phyloP scores from a whole-genome alignment of 2,329 filamentous ascomycete genomes.

The Neofusicoccum ribis region DNA sequence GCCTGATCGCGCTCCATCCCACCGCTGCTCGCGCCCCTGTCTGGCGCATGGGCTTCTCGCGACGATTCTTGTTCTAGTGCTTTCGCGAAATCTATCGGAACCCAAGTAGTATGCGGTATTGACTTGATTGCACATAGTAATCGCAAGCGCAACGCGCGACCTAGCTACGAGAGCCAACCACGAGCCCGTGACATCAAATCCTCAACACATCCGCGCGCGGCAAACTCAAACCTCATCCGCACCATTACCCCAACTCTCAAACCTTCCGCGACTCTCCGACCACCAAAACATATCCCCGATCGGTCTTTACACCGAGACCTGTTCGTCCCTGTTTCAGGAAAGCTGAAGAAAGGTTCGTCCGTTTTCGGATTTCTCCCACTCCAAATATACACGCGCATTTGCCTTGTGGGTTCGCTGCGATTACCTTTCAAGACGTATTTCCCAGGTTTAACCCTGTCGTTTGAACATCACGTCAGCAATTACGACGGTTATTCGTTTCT shows the following conservation, averaged over 20 bases:
- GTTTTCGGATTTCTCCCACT: background rate
- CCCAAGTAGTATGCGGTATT: background rate
- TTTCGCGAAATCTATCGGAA: background rate
- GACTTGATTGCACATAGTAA: slow-evolving; percentile 1
- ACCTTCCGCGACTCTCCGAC: background rate
- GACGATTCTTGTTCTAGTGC: background rate
- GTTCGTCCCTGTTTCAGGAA: background rate
- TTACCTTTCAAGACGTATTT: background rate
- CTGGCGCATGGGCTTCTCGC: background rate
- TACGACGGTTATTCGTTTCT: background rate
- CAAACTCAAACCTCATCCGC: background rate
- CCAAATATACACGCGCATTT: background rate
- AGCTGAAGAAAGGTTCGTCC: background rate
- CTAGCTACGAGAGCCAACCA: slow-evolving; percentile 5
- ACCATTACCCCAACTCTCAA: background rate
- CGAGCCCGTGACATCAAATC: background rate
- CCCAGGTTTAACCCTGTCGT: background rate
- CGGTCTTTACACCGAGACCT: background rate
- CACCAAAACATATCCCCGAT: background rate
- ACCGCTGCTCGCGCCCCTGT: background rate
- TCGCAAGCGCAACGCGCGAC: slow-evolving; percentile 5
- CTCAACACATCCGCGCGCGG: background rate
- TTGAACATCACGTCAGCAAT: slow-evolving; percentile 1
- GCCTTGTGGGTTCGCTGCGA: background rate
- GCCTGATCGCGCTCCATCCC: background rate